Evolutionary conservation across 345 rosid genomes (phyloP).

Genomic region (Combretum micranthum): DNA sequence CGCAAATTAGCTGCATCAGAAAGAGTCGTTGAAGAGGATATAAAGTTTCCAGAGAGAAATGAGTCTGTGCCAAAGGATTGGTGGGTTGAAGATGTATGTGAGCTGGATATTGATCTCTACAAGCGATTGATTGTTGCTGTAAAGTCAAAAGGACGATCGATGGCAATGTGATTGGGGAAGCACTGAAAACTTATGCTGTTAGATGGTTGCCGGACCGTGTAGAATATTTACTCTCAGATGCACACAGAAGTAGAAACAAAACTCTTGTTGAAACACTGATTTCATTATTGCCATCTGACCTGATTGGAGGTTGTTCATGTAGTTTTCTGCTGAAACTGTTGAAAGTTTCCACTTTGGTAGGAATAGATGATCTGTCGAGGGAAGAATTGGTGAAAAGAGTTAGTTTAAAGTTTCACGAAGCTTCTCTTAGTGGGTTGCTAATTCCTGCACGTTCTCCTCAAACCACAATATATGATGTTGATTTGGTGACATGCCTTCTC

Average conservation of each 20-base stretch:
- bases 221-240: slow-evolving; percentile 40
- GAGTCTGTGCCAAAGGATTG: slow-evolving; percentile 77
- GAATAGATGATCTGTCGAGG: slow-evolving; percentile 39
- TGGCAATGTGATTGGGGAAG: slow-evolving; percentile 57
- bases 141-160: slow-evolving; percentile 79
- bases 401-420: slow-evolving; percentile 62
- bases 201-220: slow-evolving; percentile 79
- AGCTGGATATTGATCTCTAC: slow-evolving; percentile 69
- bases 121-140: slow-evolving; percentile 55
- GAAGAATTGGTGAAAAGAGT: slow-evolving; percentile 53
- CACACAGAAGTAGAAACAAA: slow-evolving; percentile 34
- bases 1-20: slow-evolving; percentile 54
- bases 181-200: slow-evolving; percentile 60
- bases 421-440: slow-evolving; percentile 60
- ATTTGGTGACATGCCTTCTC: slow-evolving; percentile 49
- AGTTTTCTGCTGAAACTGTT: slow-evolving; percentile 75
- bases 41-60: slow-evolving; percentile 32
- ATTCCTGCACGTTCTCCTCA: slow-evolving; percentile 42
- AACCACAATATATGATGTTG: slow-evolving; percentile 50
- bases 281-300: slow-evolving; percentile 59
- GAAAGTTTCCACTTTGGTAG: slow-evolving; percentile 58
- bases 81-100: slow-evolving; percentile 97
- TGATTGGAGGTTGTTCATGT: slow-evolving; percentile 52
- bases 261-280: slow-evolving; percentile 62
- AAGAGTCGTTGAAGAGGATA: slow-evolving; percentile 38